Conservation (phyloP, 2,329 filamentous ascomycete species). For the Trichoderma polysporum region DNA sequence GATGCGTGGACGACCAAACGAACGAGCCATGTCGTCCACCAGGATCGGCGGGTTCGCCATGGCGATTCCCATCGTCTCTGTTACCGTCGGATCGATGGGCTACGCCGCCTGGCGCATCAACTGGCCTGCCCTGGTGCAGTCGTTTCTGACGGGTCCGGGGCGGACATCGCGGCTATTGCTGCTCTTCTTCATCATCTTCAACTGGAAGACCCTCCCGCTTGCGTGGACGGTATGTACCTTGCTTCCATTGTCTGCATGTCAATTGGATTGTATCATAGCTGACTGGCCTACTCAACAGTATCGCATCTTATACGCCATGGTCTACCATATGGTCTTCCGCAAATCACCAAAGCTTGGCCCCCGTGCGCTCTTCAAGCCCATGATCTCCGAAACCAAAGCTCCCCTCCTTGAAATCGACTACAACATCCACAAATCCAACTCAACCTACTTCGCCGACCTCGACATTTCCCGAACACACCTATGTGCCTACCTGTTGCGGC, state of each 20-base stretch:
- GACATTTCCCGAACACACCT: slow-evolving; percentile 81
- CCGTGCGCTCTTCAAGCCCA: slow-evolving; percentile 69
- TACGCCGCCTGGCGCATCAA: slow-evolving; percentile 50
- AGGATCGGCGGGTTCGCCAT: slow-evolving; percentile 36
- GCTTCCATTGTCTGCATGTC: not conserved
- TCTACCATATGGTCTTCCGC: slow-evolving; percentile 53
- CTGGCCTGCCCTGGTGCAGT: slow-evolving; percentile 38
- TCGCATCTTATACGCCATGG: slow-evolving; percentile 58
- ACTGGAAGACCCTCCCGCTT: slow-evolving; percentile 73
- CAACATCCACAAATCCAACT: slow-evolving; percentile 80
- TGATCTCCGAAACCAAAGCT: slow-evolving; percentile 65
- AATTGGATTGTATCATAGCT: not conserved
- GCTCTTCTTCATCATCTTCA: slow-evolving; percentile 58
- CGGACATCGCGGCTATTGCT: slow-evolving; percentile 53
- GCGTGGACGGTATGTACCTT: slow-evolving; percentile 68
- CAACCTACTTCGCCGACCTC: slow-evolving; percentile 84
- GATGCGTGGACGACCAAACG: not conserved
- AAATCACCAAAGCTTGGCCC: slow-evolving; percentile 51
- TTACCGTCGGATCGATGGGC: slow-evolving; percentile 43
- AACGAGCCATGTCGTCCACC: slow-evolving; percentile 24
- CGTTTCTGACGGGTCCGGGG: slow-evolving; percentile 56
- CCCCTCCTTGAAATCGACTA: slow-evolving; percentile 80
- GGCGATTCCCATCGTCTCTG: slow-evolving; percentile 41
- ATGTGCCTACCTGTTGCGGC: slow-evolving; percentile 65
- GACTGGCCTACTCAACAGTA: slow-evolving; percentile 39